A percentile compares a stretch with the other conserved stretches of the same genome.
Conservation (phyloP, 192 early-diverging fungal genomes). For the Fimicolochytrium jonesii region DNA sequence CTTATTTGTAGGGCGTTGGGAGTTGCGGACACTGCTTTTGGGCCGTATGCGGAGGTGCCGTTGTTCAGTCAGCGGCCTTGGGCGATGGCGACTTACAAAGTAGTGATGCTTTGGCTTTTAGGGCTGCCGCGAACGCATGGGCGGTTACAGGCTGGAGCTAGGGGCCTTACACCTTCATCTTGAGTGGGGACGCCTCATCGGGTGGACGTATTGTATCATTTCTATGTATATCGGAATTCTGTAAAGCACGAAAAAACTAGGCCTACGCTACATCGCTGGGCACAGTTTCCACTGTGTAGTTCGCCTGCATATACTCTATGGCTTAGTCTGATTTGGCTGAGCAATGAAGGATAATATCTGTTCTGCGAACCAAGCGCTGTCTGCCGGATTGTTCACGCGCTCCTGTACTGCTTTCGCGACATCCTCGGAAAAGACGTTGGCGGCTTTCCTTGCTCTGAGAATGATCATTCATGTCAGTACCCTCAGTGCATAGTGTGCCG, state of each 20-base stretch:
- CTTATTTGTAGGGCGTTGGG: constrained; percentile 9
- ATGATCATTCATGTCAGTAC: not conserved
- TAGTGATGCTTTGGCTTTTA: constrained; percentile 5
- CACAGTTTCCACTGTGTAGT: too few species aligned
- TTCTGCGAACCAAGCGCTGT: constrained; percentile 15
- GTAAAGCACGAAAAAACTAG: too few species aligned
- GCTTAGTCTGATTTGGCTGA: too few species aligned
- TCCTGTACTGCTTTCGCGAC: not conserved
- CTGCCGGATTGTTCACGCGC: constrained; percentile 7
- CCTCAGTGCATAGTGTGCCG: not conserved
- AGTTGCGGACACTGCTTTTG: not conserved
- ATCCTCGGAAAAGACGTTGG: constrained; percentile 8
- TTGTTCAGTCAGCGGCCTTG: constrained; percentile 11
- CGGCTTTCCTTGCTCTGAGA: constrained; percentile 10
- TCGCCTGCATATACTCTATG: too few species aligned
- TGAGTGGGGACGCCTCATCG: too few species aligned
- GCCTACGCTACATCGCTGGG: too few species aligned
- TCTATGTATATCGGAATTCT: too few species aligned
- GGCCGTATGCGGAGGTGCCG: constrained; percentile 10
- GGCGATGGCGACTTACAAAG: constrained; percentile 7
- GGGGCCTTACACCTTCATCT: too few species aligned
- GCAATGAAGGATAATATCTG: constrained; percentile 17
- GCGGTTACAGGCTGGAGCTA: too few species aligned
- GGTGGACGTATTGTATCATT: too few species aligned
- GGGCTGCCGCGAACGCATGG: constrained; percentile 2